Base-by-base conservation (phyloP, 805 yeast species). In the Metschnikowia proteae region DNA sequence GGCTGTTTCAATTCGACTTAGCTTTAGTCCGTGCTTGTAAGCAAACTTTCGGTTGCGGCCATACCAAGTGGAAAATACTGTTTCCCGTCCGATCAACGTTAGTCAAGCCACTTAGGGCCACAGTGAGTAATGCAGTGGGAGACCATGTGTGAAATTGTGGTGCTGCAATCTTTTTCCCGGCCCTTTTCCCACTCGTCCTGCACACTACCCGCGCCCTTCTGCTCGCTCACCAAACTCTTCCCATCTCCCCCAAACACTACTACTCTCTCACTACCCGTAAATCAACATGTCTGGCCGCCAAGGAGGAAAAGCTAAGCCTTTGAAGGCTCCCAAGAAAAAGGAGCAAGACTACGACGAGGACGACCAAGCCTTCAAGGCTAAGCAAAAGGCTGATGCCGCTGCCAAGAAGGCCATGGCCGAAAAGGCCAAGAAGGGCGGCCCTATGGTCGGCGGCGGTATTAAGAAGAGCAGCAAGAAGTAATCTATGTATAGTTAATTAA, bases 241-340 rank as follows among this genome's bases (percentile, higher is more conserved):
- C 6, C 23, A 9, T 25, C 17, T 11, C 27, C 7, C 27, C 17
- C 34, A 9, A 9, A 3, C 23, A 13, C 11, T 33, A 10, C 3
- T 11, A n/a, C 31, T 6, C 9, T 7, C 39, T n/a, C 4, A 11
- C 30, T n/a, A 38, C 11, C 42, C 48, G 38, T 37, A 45, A 37
- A 23, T 3, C 45, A 63, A 38, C 39, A 89, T 90, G 96, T 89
- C 96, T 44, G 90, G 96, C 62, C 90, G 97, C 76, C 97, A 91
- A 78, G 97, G 97, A 65, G 97, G 97, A 64, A 91, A 91, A 69
- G 83, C 91, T 51, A 91, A 91, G 82, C 97, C 90, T 74, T 75
- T 86, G 59, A 86, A 86, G 80, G 83, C 82, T 6, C 86, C 92
- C 59, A 92, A 88, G 84, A 89, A 89, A 80, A 79, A 80, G 63